Percentiles rank a stretch among this genome's conserved stretches.
Conservation (phyloP, 352 stramenopile genomes). For the Phytophthora meadii region DNA sequence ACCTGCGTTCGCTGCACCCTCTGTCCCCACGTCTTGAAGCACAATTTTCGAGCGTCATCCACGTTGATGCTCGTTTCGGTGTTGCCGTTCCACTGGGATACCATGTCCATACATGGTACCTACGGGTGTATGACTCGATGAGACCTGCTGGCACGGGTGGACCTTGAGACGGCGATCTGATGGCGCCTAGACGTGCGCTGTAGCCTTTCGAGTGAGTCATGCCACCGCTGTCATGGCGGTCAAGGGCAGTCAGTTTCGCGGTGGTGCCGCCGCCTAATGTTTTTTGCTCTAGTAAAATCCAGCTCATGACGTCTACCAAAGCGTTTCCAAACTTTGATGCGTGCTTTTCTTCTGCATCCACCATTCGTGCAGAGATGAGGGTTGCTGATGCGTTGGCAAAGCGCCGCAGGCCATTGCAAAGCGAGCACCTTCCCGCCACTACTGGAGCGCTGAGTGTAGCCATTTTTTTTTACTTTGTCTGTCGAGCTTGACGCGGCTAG, state of each 20-base stretch:
- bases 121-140: conserved; percentile 11
- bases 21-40: neutral
- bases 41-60: conserved; percentile 24
- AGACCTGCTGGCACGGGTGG: conserved; percentile 6
- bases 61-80: conserved; percentile 25
- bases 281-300: conserved; percentile 18
- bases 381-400: conserved; percentile 3
- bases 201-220: conserved; percentile 11
- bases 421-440: neutral
- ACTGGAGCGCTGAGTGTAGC: neutral
- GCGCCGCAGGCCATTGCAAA: neutral
- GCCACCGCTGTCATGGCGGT: conserved; percentile 3
- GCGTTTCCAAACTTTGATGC: conserved; percentile 3
- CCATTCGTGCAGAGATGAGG: conserved; percentile 21
- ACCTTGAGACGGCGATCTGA: conserved; percentile 27
- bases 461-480: too few relatives aligned
- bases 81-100: conserved; percentile 15
- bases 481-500: neutral
- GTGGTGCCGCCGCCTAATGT: neutral
- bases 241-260: neutral
- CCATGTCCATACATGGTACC: conserved; percentile 4
- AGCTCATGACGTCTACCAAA: neutral
- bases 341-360: conserved; percentile 32
- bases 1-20: conserved; percentile 10
- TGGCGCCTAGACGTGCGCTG: conserved; percentile 10